Evolutionary conservation across 345 rosid species (phyloP).

Genomic region (Aegle marmelos): DNA sequence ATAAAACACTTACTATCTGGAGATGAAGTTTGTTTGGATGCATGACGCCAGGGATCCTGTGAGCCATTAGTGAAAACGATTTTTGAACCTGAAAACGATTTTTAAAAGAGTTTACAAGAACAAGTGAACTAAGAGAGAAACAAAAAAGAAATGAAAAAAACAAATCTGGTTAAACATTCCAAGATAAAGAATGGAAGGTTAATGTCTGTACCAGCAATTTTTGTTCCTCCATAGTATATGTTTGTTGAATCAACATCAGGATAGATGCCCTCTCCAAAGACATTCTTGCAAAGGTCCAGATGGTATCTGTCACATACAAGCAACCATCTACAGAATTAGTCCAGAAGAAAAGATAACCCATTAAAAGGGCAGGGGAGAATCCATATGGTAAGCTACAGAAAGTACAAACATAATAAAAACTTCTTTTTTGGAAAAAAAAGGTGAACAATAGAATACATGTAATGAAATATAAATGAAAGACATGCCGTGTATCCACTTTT

Average conservation of each 20-base stretch:
- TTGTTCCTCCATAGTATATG: slow-evolving; percentile 78
- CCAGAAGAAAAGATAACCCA: neutral
- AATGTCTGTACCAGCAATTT: slow-evolving; percentile 55
- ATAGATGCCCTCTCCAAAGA: slow-evolving; percentile 65
- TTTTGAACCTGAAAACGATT: slow-evolving; percentile 74
- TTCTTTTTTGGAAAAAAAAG: neutral
- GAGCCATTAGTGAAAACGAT: slow-evolving; percentile 83
- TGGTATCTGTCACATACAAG: slow-evolving; percentile 54
- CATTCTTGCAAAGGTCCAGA: slow-evolving; percentile 74
- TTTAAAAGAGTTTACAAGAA: slow-evolving; percentile 3
- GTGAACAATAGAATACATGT: neutral
- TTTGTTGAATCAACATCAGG: slow-evolving; percentile 77
- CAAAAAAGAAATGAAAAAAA: neutral
- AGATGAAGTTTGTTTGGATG: slow-evolving; percentile 74
- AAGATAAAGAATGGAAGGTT: slow-evolving; percentile 9
- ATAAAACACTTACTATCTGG: slow-evolving; percentile 50
- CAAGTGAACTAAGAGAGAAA: neutral
- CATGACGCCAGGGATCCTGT: slow-evolving; percentile 98
- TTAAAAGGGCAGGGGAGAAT: neutral
- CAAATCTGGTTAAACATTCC: neutral
- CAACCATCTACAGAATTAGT: neutral
- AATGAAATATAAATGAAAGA: neutral
- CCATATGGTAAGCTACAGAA: neutral
- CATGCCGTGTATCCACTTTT: slow-evolving; percentile 67
- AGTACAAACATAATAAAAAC: neutral